Conservation (phyloP, 140 eudicot species). For the Anethum foeniculum region DNA sequence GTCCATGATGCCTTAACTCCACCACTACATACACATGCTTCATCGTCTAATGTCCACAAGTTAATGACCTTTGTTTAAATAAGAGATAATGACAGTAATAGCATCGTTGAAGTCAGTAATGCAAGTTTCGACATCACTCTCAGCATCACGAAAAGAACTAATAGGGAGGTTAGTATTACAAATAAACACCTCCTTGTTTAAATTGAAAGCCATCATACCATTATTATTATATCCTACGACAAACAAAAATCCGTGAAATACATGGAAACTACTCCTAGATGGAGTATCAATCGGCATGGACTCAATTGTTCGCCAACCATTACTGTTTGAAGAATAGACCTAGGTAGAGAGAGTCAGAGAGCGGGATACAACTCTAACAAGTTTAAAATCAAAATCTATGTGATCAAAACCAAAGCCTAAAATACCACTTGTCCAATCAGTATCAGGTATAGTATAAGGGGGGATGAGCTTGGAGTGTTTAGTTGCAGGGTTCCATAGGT, state of each 20-base stretch:
- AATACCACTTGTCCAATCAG: no score
- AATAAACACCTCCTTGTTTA: not conserved
- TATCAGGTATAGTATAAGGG: no score
- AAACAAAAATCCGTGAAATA: not conserved
- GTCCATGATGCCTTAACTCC: not conserved
- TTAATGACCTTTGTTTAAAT: not conserved
- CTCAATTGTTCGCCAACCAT: not conserved
- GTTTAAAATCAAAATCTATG: no score
- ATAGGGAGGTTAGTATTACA: not conserved
- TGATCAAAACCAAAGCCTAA: not conserved
- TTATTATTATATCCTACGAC: not conserved
- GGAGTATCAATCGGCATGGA: not conserved
- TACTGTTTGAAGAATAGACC: not conserved
- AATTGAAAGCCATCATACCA: not conserved
- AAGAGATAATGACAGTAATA: not conserved
- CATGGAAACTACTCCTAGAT: not conserved
- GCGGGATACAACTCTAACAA: no score
- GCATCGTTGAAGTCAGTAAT: not conserved
- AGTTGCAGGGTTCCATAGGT: slow-evolving; percentile 4
- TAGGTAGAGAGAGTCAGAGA: no score
- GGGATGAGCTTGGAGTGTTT: not conserved
- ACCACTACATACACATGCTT: not conserved
- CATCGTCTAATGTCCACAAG: not conserved
- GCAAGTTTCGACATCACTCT: not conserved
- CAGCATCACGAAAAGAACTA: not conserved